These are phyloP conservation scores for Ceratobasidium theobromae DNA, from an alignment of 1,284 basidiomycete genomes.

Conservation along the genomic window DNA sequence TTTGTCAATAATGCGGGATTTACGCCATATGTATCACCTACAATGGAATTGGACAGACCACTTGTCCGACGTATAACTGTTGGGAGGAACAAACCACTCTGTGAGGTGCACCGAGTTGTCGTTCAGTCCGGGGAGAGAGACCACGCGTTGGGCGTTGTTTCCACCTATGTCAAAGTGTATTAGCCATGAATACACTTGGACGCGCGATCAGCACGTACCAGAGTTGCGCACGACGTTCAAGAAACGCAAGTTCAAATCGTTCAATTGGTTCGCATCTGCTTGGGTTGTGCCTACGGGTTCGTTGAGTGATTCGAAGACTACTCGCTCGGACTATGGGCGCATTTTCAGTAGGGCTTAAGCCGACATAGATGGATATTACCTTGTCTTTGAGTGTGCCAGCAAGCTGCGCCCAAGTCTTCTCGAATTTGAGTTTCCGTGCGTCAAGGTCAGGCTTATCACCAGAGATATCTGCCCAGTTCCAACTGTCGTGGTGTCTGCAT, in stretches of 20 bases:
- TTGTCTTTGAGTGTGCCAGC: slow-evolving; percentile 27
- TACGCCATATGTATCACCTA: neutral
- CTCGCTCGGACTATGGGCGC: slow-evolving; percentile 18
- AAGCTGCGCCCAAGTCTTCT: slow-evolving; percentile 30
- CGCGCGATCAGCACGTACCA: neutral
- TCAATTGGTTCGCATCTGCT: slow-evolving; percentile 21
- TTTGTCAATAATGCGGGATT: neutral
- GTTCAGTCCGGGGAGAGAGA: slow-evolving; percentile 14
- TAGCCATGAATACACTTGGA: neutral
- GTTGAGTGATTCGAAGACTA: slow-evolving; percentile 33
- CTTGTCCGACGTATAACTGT: slow-evolving; percentile 19
- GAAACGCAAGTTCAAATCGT: slow-evolving; percentile 28
- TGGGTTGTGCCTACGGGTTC: slow-evolving; percentile 30
- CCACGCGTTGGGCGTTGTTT: slow-evolving; percentile 16
- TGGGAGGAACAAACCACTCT: slow-evolving; percentile 12
- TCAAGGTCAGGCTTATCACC: slow-evolving; percentile 4
- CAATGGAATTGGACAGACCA: slow-evolving; percentile 34
- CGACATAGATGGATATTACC: too few relatives aligned
- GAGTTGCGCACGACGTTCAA: slow-evolving; percentile 33
- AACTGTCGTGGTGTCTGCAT: slow-evolving; percentile 33
- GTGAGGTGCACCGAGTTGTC: slow-evolving; percentile 14
- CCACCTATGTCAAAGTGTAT: neutral
- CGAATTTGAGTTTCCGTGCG: slow-evolving; percentile 31
- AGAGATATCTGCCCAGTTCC: slow-evolving; percentile 32
- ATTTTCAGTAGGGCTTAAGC: too few relatives aligned